Percentiles rank a stretch among this genome's conserved stretches.
phyloP scores from a whole-genome alignment of 148 eudicot genomes.

The Agrostemma githago region DNA sequence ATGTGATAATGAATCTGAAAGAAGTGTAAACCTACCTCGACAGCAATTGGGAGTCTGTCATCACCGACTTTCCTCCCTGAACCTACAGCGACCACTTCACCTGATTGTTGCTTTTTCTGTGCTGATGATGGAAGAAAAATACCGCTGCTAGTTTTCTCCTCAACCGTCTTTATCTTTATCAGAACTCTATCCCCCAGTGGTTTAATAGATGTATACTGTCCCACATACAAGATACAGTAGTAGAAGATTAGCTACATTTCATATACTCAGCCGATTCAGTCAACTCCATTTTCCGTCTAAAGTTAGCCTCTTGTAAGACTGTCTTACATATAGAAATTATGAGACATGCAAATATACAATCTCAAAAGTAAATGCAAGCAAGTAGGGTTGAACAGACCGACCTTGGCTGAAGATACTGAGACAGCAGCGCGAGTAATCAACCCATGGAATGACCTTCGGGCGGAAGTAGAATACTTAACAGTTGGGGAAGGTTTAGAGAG shows the following conservation, averaged over 20 bases:
- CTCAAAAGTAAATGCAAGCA: background rate
- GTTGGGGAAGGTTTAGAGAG: slow-evolving; percentile 22
- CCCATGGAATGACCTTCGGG: slow-evolving; percentile 39
- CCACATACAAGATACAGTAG: background rate
- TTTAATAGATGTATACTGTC: slow-evolving; percentile 65
- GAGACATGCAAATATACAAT: too few relatives aligned
- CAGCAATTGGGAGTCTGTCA: slow-evolving; percentile 40
- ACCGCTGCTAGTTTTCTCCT: slow-evolving; percentile 64
- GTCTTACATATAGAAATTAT: background rate
- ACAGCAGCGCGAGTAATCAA: slow-evolving; percentile 59
- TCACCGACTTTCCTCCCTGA: slow-evolving; percentile 60
- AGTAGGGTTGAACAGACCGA: background rate
- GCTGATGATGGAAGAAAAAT: slow-evolving; percentile 61
- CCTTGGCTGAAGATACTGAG: slow-evolving; percentile 64
- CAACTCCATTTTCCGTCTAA: background rate
- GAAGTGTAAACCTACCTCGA: slow-evolving; percentile 38
- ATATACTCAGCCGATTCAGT: background rate
- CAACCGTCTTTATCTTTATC: slow-evolving; percentile 51
- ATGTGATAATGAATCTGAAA: background rate
- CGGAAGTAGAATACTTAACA: slow-evolving; percentile 28
- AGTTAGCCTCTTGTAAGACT: background rate
- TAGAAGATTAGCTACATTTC: background rate
- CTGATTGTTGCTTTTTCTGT: slow-evolving; percentile 63
- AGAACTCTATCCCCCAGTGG: slow-evolving; percentile 77
- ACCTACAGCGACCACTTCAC: slow-evolving; percentile 72